Conservation (phyloP, 768 basidiomycete species). For the Pisolithus orientalis region DNA sequence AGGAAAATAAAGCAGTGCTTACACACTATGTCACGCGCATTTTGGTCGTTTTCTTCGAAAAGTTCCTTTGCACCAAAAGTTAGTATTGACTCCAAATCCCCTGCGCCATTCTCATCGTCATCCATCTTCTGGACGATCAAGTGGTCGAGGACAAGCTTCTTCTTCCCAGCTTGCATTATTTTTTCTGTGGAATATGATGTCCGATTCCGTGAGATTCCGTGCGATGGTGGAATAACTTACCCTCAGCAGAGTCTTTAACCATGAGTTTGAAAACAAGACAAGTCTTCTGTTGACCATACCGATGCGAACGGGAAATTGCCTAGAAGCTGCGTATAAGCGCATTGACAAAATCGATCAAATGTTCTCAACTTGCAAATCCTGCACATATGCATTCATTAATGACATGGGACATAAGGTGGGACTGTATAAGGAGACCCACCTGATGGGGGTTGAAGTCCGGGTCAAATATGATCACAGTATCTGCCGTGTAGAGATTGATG, state of each 20-base stretch:
- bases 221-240: slow-evolving; percentile 28
- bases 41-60: slow-evolving; percentile 58
- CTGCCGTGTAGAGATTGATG: slow-evolving; percentile 88
- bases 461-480: slow-evolving; percentile 90
- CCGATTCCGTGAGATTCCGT: background rate
- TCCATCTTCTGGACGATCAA: slow-evolving; percentile 96
- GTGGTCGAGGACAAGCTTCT: slow-evolving; percentile 91
- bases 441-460: slow-evolving; percentile 99
- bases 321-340: slow-evolving; percentile 22
- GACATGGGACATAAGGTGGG: slow-evolving; percentile 1
- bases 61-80: slow-evolving; percentile 84
- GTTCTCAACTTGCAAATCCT: slow-evolving; percentile 81
- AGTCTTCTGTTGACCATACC: slow-evolving; percentile 92
- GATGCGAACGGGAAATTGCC: slow-evolving; percentile 93
- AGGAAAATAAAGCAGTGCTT: slow-evolving; percentile 15
- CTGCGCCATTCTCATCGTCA: slow-evolving; percentile 65
- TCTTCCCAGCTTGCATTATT: slow-evolving; percentile 90
- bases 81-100: slow-evolving; percentile 84
- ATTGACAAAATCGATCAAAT: slow-evolving; percentile 7
- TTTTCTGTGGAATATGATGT: slow-evolving; percentile 48
- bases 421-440: slow-evolving; percentile 32
- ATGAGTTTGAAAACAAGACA: slow-evolving; percentile 95
- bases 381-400: background rate
- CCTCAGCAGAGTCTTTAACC: slow-evolving; percentile 92
- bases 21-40: slow-evolving; percentile 67